A percentile compares a stretch with the other conserved stretches of the same genome.
Evolutionary conservation across 2,329 filamentous ascomycete species (phyloP).

Genomic region (Diaporthe ampelina): DNA sequence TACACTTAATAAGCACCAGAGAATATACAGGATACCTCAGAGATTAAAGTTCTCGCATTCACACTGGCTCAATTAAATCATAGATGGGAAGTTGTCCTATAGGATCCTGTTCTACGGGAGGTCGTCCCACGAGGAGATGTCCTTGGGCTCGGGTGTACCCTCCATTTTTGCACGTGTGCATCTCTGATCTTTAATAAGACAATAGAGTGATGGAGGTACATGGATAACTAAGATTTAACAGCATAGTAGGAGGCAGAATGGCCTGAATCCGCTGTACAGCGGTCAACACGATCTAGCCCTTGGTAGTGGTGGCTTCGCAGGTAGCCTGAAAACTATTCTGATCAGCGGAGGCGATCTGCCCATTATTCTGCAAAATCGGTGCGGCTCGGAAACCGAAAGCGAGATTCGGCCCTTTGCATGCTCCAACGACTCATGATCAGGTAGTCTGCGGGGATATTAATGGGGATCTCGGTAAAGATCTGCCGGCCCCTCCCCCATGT

Average conservation of each 20-base stretch:
- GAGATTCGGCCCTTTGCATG: not conserved
- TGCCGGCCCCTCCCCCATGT: not conserved
- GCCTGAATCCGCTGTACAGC: not conserved
- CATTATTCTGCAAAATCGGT: not conserved
- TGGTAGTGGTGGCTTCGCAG: not conserved
- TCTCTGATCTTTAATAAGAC: too few species aligned
- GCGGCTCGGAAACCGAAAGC: not conserved
- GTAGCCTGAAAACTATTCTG: not conserved
- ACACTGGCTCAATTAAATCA: too few species aligned
- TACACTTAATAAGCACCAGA: too few species aligned
- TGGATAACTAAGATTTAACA: not conserved
- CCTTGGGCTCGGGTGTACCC: too few species aligned
- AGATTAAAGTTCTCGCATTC: too few species aligned
- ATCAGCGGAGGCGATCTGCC: not conserved
- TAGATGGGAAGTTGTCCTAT: too few species aligned
- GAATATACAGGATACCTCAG: too few species aligned
- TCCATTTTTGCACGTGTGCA: too few species aligned
- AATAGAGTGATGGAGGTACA: too few species aligned
- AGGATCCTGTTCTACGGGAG: too few species aligned
- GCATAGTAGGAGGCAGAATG: not conserved
- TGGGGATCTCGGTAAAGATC: not conserved
- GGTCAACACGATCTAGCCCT: not conserved
- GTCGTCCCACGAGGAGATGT: too few species aligned
- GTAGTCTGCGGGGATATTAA: not conserved
- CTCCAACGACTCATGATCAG: not conserved